A percentile compares a stretch with the other conserved stretches of the same genome.
Evolutionary conservation across 371 early-diverging fungal genomes (phyloP).

Genomic region (Mortierella sp.): DNA sequence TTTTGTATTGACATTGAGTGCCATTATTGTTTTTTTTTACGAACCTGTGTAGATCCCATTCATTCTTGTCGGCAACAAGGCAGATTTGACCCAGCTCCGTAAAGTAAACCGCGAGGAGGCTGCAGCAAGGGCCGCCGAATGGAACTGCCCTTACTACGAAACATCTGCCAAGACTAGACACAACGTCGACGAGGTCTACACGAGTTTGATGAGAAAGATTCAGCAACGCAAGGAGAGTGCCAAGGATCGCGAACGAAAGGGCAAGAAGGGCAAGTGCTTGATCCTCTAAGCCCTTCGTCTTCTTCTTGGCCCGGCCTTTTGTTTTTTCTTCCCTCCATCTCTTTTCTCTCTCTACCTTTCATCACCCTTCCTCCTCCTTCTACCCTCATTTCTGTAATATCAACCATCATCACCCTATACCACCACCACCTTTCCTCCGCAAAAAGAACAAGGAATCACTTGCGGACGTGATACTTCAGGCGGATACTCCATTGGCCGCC

Average conservation of each 20-base stretch:
- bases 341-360: not conserved
- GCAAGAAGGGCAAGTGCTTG: conserved; percentile 65
- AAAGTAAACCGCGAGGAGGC: conserved; percentile 83
- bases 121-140: conserved; percentile 77
- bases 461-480: not conserved
- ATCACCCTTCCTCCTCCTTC: not conserved
- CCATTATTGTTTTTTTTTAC: not conserved
- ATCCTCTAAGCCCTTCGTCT: conserved; percentile 14
- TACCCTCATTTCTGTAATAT: not conserved
- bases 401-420: not conserved
- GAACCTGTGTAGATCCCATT: conserved; percentile 74
- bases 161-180: conserved; percentile 91
- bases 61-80: conserved; percentile 91
- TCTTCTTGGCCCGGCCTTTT: not conserved
- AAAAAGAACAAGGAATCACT: not conserved
- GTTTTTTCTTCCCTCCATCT: not conserved
- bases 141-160: conserved; percentile 88
- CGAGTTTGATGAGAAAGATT: conserved; percentile 82
- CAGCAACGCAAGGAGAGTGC: conserved; percentile 76
- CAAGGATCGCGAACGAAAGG: conserved; percentile 63
- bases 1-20: not conserved
- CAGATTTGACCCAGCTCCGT: conserved; percentile 80
- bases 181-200: conserved; percentile 88
- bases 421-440: conserved; percentile 5
- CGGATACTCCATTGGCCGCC: not conserved